Base-by-base conservation (phyloP, 768 basidiomycete species). In the Kwoniella dendrophila region DNA sequence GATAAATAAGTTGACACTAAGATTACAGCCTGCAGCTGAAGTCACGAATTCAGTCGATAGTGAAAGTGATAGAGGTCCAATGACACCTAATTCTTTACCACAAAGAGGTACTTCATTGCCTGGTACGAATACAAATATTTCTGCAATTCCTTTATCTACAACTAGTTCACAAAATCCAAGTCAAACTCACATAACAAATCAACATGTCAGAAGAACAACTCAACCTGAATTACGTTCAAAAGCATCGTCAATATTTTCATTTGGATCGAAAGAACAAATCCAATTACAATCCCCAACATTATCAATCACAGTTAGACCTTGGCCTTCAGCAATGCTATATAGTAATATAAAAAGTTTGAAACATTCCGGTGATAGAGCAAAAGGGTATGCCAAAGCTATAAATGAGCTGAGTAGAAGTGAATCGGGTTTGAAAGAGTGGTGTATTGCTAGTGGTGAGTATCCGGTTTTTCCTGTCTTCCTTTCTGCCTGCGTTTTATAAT, bases 281-380 rank as follows among this genome's bases (percentile, higher is more conserved):
- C 43, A 53, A 1, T 30, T 63, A 27, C 53, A 52, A 18, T 59
- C 61, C 8, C 58, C 61, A 1, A 41, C 43, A 14, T 47, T 56
- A 24, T 50, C 49, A 1, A 62, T 62, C 14, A 38, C 60, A 24
- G 47, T 68, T 0, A 53, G 67, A 34, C 70, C 73, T 5, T 78
- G 77, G 77, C 77, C 77, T 26, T 63, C 72, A 0, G 77, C 74
- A 16, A 78, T 78, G 77, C 49, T 75, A n/a, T 70, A 70, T 44
- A 69, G 72, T 4, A 66, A 73, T 59, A 66, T 78, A 33, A 77
- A 75, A 61, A 50, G 56, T 4, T 32, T 77, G 56, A 70, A 72
- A 47, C 60, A 64, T 41, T 55, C 77, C 1, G 77, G 77, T 1
- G 77, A 78, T 59, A 24, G 77, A 22, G 74, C 77, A 4, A 67